These are phyloP conservation scores for Dendrobium chrysotoxum DNA, from an alignment of 106 monocot genomes.

Conservation along the genomic window DNA sequence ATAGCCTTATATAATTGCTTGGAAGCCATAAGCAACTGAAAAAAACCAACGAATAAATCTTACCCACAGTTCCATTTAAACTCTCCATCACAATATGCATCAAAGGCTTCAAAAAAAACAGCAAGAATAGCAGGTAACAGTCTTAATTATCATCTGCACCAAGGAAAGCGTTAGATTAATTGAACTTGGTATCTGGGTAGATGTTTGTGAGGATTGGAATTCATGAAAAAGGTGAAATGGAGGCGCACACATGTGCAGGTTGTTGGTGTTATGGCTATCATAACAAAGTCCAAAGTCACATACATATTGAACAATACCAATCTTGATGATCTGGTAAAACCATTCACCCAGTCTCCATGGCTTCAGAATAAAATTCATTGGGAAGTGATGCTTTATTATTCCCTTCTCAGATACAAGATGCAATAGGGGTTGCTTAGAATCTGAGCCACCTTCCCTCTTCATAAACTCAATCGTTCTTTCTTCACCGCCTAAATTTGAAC, in stretches of 20 bases:
- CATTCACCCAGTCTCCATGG: slow-evolving; percentile 81
- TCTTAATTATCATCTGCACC: slow-evolving; percentile 89
- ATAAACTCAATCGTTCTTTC: slow-evolving; percentile 88
- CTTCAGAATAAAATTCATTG: slow-evolving; percentile 68
- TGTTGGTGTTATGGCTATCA: background rate
- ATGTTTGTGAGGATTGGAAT: background rate
- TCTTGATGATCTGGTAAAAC: slow-evolving; percentile 76
- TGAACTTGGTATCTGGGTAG: background rate
- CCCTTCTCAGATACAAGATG: slow-evolving; percentile 45
- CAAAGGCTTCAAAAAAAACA: slow-evolving; percentile 72
- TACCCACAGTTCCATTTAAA: slow-evolving; percentile 83
- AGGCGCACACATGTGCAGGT: background rate
- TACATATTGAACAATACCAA: slow-evolving; percentile 98
- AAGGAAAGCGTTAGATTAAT: slow-evolving; percentile 4
- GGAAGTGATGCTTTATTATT: slow-evolving; percentile 83
- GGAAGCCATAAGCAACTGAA: background rate
- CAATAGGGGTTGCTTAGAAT: slow-evolving; percentile 49
- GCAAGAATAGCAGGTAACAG: slow-evolving; percentile 58
- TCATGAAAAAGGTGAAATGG: background rate
- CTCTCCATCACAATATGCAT: slow-evolving; percentile 81
- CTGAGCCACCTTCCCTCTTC: slow-evolving; percentile 66
- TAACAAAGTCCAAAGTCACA: slow-evolving; percentile 9
- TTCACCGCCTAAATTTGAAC: slow-evolving; percentile 63
- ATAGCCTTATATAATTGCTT: background rate
- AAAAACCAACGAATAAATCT: slow-evolving; percentile 9